Conservation (phyloP, 257 asterid species). For the Schizonepeta tenuifolia region DNA sequence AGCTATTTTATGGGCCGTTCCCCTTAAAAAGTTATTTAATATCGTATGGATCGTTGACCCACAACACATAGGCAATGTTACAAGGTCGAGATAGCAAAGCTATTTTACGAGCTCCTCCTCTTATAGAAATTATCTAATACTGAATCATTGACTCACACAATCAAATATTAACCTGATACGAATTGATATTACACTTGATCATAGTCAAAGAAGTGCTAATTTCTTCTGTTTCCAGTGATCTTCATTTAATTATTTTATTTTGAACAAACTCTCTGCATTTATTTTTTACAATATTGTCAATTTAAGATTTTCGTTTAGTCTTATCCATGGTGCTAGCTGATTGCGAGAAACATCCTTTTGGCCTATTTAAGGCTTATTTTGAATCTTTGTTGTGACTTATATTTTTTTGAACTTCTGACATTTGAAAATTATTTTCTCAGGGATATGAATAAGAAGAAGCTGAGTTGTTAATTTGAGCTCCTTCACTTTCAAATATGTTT, state of each 20-base stretch:
- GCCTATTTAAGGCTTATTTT: conserved; percentile 7
- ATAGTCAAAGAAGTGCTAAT: conserved; percentile 12
- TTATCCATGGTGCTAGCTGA: neutral
- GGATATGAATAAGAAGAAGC: conserved; percentile 60
- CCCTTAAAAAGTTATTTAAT: too few relatives aligned
- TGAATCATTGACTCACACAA: too few relatives aligned
- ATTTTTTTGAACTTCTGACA: conserved; percentile 17
- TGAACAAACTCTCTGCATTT: neutral
- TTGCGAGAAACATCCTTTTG: neutral
- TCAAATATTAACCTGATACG: too few relatives aligned
- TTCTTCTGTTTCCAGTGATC: neutral
- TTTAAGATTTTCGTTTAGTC: neutral
- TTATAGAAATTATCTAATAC: too few relatives aligned
- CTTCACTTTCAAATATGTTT: conserved; percentile 23
- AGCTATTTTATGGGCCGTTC: too few relatives aligned
- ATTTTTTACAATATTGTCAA: neutral
- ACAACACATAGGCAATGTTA: too few relatives aligned
- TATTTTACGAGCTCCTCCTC: too few relatives aligned
- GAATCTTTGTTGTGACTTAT: conserved; percentile 1
- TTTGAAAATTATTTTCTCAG: conserved; percentile 42
- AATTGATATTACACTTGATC: too few relatives aligned
- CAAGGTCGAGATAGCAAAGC: too few relatives aligned
- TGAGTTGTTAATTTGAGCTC: conserved; percentile 39
- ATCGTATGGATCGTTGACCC: too few relatives aligned
- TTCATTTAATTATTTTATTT: neutral